A percentile compares a stretch with the other conserved stretches of the same genome.
phyloP scores from a whole-genome alignment of 176 grass and related monocot genomes.

The Avena atlantica region DNA sequence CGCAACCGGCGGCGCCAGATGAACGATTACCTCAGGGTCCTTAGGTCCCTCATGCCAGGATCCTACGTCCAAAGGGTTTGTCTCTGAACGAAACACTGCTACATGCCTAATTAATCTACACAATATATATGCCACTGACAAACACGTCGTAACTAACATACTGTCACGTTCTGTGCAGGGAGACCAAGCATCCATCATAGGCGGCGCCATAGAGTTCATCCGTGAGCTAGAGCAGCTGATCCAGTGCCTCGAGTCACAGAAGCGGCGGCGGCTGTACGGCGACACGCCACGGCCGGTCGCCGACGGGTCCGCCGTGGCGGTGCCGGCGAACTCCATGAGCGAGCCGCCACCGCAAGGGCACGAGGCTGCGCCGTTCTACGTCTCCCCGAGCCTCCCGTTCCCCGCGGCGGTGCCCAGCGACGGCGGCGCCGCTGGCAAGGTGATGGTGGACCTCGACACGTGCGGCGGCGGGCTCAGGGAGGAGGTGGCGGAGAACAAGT shows the following conservation, averaged over 20 bases:
- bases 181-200: conserved; percentile 94
- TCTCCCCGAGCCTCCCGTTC: conserved; percentile 57
- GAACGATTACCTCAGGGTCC: conserved; percentile 85
- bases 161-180: conserved; percentile 56
- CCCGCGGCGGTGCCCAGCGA: conserved; percentile 20
- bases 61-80: conserved; percentile 86
- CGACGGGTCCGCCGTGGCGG: conserved; percentile 28
- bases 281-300: conserved; percentile 57
- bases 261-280: conserved; percentile 69
- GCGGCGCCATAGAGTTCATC: conserved; percentile 95
- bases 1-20: conserved; percentile 81
- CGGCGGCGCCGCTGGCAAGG: conserved; percentile 34
- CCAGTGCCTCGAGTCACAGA: conserved; percentile 95
- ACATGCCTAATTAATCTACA: neutral
- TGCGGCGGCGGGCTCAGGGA: conserved; percentile 48
- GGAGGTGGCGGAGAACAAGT: conserved; percentile 93
- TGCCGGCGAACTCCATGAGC: conserved; percentile 12
- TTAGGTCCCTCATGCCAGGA: conserved; percentile 79
- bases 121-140: neutral
- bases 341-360: conserved; percentile 41
- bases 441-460: conserved; percentile 64
- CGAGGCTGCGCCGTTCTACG: conserved; percentile 40
- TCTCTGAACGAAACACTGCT: neutral
- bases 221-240: conserved; percentile 93
- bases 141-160: neutral